These are phyloP conservation scores for Fusarium sp. DNA, from an alignment of 2,329 filamentous ascomycete species.

Conservation along the genomic window DNA sequence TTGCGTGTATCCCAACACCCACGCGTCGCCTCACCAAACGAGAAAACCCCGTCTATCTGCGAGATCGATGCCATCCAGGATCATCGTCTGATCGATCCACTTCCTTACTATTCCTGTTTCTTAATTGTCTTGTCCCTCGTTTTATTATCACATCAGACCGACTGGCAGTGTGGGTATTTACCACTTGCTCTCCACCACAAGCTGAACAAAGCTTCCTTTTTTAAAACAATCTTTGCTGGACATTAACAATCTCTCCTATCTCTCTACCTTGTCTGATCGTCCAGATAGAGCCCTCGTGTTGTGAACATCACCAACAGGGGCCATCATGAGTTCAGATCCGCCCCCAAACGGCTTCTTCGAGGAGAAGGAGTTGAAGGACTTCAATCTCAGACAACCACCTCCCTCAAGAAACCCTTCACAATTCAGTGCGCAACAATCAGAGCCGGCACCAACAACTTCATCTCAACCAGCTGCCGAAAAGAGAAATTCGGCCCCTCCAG, in stretches of 20 bases:
- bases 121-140: slow-evolving; percentile 16
- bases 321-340: slow-evolving; percentile 41
- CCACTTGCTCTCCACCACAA: slow-evolving; percentile 32
- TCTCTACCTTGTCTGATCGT: background rate
- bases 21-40: slow-evolving; percentile 17
- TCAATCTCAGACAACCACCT: slow-evolving; percentile 36
- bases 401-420: slow-evolving; percentile 35
- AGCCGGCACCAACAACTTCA: slow-evolving; percentile 15
- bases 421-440: slow-evolving; percentile 10
- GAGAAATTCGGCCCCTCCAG: slow-evolving; percentile 44
- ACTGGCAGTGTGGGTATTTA: slow-evolving; percentile 23
- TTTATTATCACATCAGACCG: slow-evolving; percentile 27
- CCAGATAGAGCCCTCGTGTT: slow-evolving; percentile 3
- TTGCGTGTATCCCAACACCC: slow-evolving; percentile 10
- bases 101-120: slow-evolving; percentile 13
- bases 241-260: background rate
- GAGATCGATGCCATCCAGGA: slow-evolving; percentile 37
- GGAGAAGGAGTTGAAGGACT: slow-evolving; percentile 33
- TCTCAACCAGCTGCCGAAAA: slow-evolving; percentile 28
- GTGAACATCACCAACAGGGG: slow-evolving; percentile 3
- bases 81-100: slow-evolving; percentile 37
- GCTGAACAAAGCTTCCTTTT: slow-evolving; percentile 3
- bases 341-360: slow-evolving; percentile 22
- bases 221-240: slow-evolving; percentile 3
- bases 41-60: slow-evolving; percentile 13